Conservation (phyloP, 768 basidiomycete genomes). For the Gautieria morchelliformis region DNA sequence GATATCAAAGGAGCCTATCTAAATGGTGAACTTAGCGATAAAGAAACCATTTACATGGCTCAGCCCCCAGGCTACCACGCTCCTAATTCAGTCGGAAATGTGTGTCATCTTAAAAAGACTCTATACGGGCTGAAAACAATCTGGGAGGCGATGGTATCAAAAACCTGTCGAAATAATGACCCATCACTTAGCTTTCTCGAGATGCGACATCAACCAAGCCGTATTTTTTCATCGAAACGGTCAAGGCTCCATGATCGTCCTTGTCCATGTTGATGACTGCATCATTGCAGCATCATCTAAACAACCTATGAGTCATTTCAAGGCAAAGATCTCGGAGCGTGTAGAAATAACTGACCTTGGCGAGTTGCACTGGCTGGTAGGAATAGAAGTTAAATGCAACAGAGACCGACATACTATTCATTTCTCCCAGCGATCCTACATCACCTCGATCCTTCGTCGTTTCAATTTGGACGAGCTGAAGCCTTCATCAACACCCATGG, state of each 20-base stretch:
- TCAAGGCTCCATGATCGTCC: too few species aligned
- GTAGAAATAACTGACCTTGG: slow-evolving; percentile 3
- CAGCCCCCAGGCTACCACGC: slow-evolving; percentile 22
- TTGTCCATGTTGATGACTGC: slow-evolving; percentile 25
- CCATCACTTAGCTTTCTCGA: too few species aligned
- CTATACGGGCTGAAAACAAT: slow-evolving; percentile 32
- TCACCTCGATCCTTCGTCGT: slow-evolving; percentile 7
- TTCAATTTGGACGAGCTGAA: slow-evolving; percentile 3
- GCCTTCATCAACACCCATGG: slow-evolving; percentile 5
- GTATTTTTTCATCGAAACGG: too few species aligned
- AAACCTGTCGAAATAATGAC: slow-evolving; percentile 21
- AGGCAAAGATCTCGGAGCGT: neutral
- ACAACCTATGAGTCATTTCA: neutral
- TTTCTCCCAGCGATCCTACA: slow-evolving; percentile 11
- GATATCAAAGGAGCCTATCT: slow-evolving; percentile 34
- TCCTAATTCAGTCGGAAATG: neutral
- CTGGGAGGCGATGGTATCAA: slow-evolving; percentile 26
- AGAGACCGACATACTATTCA: neutral
- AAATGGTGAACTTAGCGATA: slow-evolving; percentile 21
- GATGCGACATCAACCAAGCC: too few species aligned
- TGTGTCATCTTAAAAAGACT: slow-evolving; percentile 15
- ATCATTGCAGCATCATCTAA: slow-evolving; percentile 17
- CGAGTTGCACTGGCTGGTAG: slow-evolving; percentile 18
- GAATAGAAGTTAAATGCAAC: slow-evolving; percentile 21
- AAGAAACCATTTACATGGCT: slow-evolving; percentile 26